A percentile compares a stretch with the other conserved stretches of the same genome.
phyloP scores from a whole-genome alignment of 1,139 yeast species.

The Geotrichum carabidarum region DNA sequence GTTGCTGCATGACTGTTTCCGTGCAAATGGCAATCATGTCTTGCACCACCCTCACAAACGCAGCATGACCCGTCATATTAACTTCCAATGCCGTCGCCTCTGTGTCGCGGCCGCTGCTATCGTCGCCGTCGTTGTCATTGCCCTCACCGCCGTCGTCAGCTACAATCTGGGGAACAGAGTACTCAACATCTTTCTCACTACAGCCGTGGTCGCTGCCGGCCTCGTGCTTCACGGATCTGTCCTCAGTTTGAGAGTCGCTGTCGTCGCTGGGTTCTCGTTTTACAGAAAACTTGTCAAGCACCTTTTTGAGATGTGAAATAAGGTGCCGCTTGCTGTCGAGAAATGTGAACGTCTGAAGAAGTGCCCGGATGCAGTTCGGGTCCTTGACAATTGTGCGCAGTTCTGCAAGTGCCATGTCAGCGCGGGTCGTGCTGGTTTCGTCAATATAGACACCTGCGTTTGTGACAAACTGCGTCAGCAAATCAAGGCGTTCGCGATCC shows the following conservation, averaged over 20 bases:
- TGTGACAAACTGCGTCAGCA: conserved; percentile 5
- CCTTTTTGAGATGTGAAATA: conserved; percentile 6
- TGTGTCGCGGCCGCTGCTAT: background rate
- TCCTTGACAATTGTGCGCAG: background rate
- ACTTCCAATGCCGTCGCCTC: background rate
- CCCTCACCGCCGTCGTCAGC: background rate
- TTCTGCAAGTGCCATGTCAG: background rate
- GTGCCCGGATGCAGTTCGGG: conserved; percentile 2
- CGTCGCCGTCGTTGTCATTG: background rate
- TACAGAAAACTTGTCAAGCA: background rate
- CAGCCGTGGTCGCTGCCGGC: background rate
- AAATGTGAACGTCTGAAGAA: conserved; percentile 11
- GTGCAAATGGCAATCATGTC: background rate
- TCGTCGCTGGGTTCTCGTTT: background rate
- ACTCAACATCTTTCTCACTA: background rate
- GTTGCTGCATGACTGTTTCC: conserved; percentile 7
- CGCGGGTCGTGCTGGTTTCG: background rate
- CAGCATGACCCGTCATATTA: background rate
- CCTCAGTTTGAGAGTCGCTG: background rate
- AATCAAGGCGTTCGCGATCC: conserved; percentile 14
- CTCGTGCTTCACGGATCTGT: background rate
- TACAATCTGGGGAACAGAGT: background rate
- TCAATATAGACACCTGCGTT: background rate
- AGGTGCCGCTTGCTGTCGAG: conserved; percentile 13
- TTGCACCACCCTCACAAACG: background rate